Evolutionary conservation across 768 basidiomycete genomes (phyloP), one percentile per base, ranked within the genome.

Genomic region (Suillus ampliporus): DNA sequence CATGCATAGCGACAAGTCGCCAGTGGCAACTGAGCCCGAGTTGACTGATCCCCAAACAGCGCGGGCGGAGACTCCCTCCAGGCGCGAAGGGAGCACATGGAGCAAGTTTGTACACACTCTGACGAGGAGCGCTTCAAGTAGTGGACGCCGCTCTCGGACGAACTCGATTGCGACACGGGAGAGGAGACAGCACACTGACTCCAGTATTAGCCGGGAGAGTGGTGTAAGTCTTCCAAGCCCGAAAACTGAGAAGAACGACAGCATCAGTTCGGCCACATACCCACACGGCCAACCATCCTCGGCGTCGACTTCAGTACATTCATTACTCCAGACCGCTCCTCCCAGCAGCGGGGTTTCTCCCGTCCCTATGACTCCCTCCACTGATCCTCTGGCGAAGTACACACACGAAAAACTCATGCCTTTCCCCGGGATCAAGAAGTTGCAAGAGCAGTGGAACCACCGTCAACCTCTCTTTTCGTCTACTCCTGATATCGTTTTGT

Each of bases 341-440:
- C 78, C 82, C 56, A 84, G 86, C 61, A 80, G 83, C 50, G 86
- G 84, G 41, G 83, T 85, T 13, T 94, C 92, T 9, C 90, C 92
- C n/a, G 85, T 95, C 41, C 94, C 94, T 44, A 84, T 87, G 19
- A 84, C 87, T 13, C 88, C 90, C 31, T 82, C 86, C 15, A 84
- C 84, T 35, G 92, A 94, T 76, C 38, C 54, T 56, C 76, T 89
- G 72, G 80, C 82, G 34, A 92, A 83, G 76, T 96, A 91, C 76
- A 86, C 87, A 65, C 82, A 85, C 61, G 74, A 84, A 37, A 98
- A 98, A 73, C 80, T 97, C 40, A 91, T 90, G 76, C 94, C 95
- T 1, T 95, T 97, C 83, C 94, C 93, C 28, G 94, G 93, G 41
- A 89, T 95, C 74, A 84, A 88, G 69, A 84, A 86, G 68, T 80